Base-by-base conservation (phyloP, 305 asterid genomes). In the Coffea humblotiana region DNA sequence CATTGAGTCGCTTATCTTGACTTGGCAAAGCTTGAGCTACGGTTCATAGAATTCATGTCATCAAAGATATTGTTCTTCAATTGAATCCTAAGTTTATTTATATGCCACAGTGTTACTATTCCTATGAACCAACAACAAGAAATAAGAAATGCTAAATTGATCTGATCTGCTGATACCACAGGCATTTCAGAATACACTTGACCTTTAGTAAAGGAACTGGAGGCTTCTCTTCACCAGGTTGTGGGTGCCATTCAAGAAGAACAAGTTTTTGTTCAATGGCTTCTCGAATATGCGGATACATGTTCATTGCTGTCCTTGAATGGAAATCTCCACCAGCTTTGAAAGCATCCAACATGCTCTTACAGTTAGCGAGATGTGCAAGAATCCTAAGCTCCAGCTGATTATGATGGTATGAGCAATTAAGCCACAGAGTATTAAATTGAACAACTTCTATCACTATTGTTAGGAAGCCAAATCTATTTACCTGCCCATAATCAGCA, bases 381-480 rank as follows among this genome's bases (percentile, higher is more conserved):
- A 96, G 98, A 87, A 96, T 94, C 90, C 99, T 88, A 81, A 96
- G 99, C 84, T 96, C 99, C 90, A 96, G 89, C 99, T 96, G 92
- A 84, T 77, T 77, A 73, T 52, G 71, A 70, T 79, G 83, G 75
- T 58, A 76, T 72, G 66, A 72, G 52, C 49, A 77, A 85, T 79
- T 32, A 85, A 82, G 58, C 76, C 82, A 74, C 68, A 80, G 70
- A 67, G 27, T 0, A 74, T 49, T 74, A 32, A 76, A 65, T 49
- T 40, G 2, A 76, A 54, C 70, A 27, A 43, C 8, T 21, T 69
- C 63, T 21, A 67, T 35, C 27, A 37, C 2, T 43, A 25, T 40
- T 18, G 72, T 12, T 45, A 23, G 58, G 35, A 79, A 79, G 69
- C 64, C 16, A 71, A 21, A n/a, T 73, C 75, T 76, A 27, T 79